Evolutionary conservation across 495 filamentous ascomycete species (phyloP).

Genomic region (Daldinia loculata): DNA sequence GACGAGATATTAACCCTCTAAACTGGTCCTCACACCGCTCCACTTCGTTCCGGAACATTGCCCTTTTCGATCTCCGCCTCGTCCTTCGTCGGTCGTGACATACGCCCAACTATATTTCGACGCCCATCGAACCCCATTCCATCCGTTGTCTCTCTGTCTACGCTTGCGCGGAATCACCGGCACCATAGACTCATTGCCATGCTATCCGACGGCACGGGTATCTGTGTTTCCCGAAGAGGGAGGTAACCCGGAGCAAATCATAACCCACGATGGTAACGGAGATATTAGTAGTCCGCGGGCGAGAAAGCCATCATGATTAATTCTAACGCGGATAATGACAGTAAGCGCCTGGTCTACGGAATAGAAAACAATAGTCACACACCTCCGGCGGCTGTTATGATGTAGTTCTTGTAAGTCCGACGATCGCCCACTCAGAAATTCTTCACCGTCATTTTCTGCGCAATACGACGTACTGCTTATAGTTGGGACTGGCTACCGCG

Average conservation of each 20-base stretch:
- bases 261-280: slow-evolving; percentile 26
- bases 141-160: slow-evolving; percentile 20
- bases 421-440: slow-evolving; percentile 10
- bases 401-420: slow-evolving; percentile 34
- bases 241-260: slow-evolving; percentile 30
- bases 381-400: slow-evolving; percentile 21
- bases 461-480: slow-evolving; percentile 17
- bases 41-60: slow-evolving; percentile 44
- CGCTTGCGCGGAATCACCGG: slow-evolving; percentile 25
- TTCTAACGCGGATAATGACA: slow-evolving; percentile 18
- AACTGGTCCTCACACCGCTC: slow-evolving; percentile 25
- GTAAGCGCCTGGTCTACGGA: slow-evolving; percentile 8
- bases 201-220: slow-evolving; percentile 5
- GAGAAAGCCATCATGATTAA: slow-evolving; percentile 19
- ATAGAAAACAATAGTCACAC: slow-evolving; percentile 26
- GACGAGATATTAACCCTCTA: slow-evolving; percentile 26
- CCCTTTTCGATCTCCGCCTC: slow-evolving; percentile 35
- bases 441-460: slow-evolving; percentile 5
- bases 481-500: slow-evolving; percentile 12
- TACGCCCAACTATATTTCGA: slow-evolving; percentile 30
- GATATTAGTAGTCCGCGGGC: slow-evolving; percentile 21
- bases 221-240: slow-evolving; percentile 4
- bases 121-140: slow-evolving; percentile 21
- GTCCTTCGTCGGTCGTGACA: slow-evolving; percentile 24
- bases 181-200: slow-evolving; percentile 14